Conservation (phyloP, 2,329 filamentous ascomycete genomes). For the Massarina eburnea region DNA sequence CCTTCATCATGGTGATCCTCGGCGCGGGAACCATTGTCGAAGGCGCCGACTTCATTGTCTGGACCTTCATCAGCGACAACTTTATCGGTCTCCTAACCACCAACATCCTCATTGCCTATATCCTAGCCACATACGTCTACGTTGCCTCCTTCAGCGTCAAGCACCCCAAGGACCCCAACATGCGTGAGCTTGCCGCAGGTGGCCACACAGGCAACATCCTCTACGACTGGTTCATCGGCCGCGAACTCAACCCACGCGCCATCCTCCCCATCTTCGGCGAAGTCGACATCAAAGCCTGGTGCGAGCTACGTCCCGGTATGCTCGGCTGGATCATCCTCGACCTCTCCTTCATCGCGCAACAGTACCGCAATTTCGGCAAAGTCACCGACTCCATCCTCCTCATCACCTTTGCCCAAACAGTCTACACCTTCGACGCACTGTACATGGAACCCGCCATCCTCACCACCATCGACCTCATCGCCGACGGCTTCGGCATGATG, state of each 20-base stretch:
- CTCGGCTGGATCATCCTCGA: conserved; percentile 87
- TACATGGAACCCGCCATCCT: conserved; percentile 87
- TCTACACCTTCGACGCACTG: conserved; percentile 83
- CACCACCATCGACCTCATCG: conserved; percentile 92
- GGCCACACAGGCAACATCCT: conserved; percentile 81
- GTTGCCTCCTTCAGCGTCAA: conserved; percentile 79
- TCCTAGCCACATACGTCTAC: conserved; percentile 77
- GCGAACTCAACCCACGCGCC: conserved; percentile 88
- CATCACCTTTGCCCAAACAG: conserved; percentile 72
- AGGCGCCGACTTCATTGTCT: conserved; percentile 81
- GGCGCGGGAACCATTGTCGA: conserved; percentile 74
- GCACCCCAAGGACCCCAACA: conserved; percentile 65
- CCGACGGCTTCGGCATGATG: conserved; percentile 95
- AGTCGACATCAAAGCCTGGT: conserved; percentile 86
- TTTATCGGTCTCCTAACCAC: conserved; percentile 82
- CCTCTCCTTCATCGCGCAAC: conserved; percentile 79
- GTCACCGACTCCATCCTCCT: conserved; percentile 85
- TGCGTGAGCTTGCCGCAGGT: conserved; percentile 78
- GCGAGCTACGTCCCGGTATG: conserved; percentile 89
- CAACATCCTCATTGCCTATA: conserved; percentile 75
- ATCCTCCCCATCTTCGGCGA: conserved; percentile 77
- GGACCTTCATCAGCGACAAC: conserved; percentile 92
- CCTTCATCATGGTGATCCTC: conserved; percentile 70
- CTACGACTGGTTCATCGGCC: conserved; percentile 96
- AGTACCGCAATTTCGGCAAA: conserved; percentile 81